Percentiles rank a stretch among this genome's conserved stretches.
phyloP scores from a whole-genome alignment of 352 stramenopile species.

The Globisporangium alternatum region DNA sequence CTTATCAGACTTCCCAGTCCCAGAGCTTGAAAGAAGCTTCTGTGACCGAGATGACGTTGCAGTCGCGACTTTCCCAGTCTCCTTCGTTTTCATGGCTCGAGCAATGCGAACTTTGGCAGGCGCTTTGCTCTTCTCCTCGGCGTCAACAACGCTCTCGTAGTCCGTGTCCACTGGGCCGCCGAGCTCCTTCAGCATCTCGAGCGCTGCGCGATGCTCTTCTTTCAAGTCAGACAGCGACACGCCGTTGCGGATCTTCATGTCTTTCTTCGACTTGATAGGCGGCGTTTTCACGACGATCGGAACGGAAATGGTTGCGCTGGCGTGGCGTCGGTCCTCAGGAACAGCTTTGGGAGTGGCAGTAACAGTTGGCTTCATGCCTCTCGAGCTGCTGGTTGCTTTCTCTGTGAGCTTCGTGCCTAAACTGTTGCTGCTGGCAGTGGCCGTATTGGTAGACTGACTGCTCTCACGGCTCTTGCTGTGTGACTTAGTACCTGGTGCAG shows the following conservation, averaged over 20 bases:
- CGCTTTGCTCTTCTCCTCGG: constrained; percentile 8
- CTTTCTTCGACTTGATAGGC: constrained; percentile 26
- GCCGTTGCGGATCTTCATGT: constrained; percentile 38
- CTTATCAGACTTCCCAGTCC: not conserved
- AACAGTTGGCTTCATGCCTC: not conserved
- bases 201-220: constrained; percentile 66
- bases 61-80: not conserved
- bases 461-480: constrained; percentile 1
- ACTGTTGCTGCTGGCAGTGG: not conserved
- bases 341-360: not conserved
- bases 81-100: constrained; percentile 1
- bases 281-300: constrained; percentile 14
- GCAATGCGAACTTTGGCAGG: not conserved
- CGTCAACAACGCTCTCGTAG: constrained; percentile 22
- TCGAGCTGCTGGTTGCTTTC: not conserved
- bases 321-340: not conserved
- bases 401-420: constrained; percentile 1
- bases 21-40: not conserved
- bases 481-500: not conserved
- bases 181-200: constrained; percentile 72
- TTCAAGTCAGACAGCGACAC: constrained; percentile 73
- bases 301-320: not conserved
- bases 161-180: constrained; percentile 52
- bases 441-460: not conserved
- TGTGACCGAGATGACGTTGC: not conserved